Evolutionary conservation across 208 protist species (phyloP).

Genomic region (Plasmodiophora brassicae): DNA sequence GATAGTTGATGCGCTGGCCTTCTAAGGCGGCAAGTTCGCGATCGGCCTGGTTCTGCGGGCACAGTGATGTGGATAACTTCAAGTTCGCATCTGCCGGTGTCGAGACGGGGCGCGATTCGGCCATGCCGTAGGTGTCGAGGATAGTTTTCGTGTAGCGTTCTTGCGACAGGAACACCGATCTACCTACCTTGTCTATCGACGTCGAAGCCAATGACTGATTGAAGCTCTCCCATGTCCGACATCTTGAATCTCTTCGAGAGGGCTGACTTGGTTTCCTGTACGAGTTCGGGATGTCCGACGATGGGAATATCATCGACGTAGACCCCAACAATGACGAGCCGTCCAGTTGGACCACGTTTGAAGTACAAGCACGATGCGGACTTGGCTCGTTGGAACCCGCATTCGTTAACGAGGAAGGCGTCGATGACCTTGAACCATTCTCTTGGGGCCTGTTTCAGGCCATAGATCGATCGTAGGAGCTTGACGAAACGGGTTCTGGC

Average conservation of each 20-base stretch:
- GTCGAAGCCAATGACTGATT: not conserved
- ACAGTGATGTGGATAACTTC: not conserved
- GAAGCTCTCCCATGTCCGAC: not conserved
- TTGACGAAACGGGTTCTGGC: not conserved
- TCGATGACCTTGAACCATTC: not conserved
- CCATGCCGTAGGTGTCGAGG: not conserved
- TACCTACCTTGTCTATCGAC: not conserved
- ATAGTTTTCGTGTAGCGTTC: not conserved
- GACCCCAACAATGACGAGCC: not conserved
- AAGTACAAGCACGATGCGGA: not conserved
- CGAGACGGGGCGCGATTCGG: not conserved
- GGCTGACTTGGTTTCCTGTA: not conserved
- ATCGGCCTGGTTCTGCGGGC: not conserved
- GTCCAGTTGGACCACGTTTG: not conserved
- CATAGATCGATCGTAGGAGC: not conserved
- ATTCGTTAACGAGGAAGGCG: not conserved
- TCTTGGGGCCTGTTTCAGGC: not conserved
- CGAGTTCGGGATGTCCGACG: not conserved
- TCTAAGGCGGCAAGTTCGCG: not conserved
- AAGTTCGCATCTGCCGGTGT: not conserved
- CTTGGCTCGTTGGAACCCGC: not conserved
- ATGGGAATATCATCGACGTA: not conserved
- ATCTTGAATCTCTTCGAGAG: not conserved
- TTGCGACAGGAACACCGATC: not conserved
- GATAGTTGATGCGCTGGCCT: not conserved